phyloP scores from a whole-genome alignment of 2,329 filamentous ascomycete genomes.

The Waltergamsia citrina region DNA sequence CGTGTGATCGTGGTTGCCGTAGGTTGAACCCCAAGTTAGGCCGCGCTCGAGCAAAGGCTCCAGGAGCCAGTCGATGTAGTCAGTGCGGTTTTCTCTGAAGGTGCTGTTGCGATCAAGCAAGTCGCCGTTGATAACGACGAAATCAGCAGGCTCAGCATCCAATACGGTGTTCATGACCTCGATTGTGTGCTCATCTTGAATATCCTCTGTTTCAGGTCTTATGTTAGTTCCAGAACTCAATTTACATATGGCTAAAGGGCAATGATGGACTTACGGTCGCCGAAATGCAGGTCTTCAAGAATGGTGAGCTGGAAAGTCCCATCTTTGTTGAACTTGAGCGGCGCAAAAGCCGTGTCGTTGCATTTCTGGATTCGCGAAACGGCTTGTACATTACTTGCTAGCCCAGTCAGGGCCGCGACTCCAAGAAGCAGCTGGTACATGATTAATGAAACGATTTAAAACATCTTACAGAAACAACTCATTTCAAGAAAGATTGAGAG shows the following conservation, averaged over 20 bases:
- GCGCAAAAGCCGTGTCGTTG: too few relatives aligned
- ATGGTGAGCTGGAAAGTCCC: constrained; percentile 46
- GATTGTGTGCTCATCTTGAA: constrained; percentile 47
- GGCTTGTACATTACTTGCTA: too few relatives aligned
- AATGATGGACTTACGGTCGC: constrained; percentile 44
- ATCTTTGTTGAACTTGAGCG: constrained; percentile 25
- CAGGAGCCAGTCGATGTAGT: constrained; percentile 51
- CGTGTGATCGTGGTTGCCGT: constrained; percentile 61
- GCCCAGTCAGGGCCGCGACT: too few relatives aligned
- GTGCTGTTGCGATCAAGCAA: constrained; percentile 60
- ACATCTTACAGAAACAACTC: too few relatives aligned
- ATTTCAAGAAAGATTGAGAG: too few relatives aligned
- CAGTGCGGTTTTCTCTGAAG: constrained; percentile 40
- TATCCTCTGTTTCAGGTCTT: constrained; percentile 4
- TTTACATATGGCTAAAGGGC: too few relatives aligned
- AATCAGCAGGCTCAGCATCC: constrained; percentile 41
- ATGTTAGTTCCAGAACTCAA: background rate
- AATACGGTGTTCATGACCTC: constrained; percentile 49
- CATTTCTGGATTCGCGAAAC: too few relatives aligned
- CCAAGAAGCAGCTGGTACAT: too few relatives aligned
- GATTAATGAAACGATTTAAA: too few relatives aligned
- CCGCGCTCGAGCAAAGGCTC: constrained; percentile 43
- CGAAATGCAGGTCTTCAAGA: constrained; percentile 64
- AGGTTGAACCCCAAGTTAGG: constrained; percentile 56
- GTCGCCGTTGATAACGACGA: constrained; percentile 64